Evolutionary conservation across 352 stramenopile genomes (phyloP), one percentile per base, ranked within the genome.

Genomic region (Phytophthora constricta): DNA sequence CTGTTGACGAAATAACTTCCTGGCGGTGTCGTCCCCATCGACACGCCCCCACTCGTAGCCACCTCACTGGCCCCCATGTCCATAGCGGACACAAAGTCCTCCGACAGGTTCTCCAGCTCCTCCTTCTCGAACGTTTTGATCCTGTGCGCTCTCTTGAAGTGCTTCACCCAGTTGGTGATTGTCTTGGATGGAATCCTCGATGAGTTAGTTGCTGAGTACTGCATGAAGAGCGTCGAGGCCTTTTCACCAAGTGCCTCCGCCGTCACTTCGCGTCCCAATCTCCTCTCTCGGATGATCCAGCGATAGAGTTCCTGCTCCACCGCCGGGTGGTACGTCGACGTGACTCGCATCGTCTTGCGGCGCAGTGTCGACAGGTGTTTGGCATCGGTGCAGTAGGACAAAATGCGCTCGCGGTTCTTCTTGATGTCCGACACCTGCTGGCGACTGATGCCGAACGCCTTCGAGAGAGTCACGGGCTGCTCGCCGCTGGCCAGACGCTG

Each of bases 361-460:
- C 78, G 80, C 53, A 95, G 69, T 22, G 72, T 91, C 1, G 79
- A 85, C 27, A 91, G 62, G 53, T 93, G 84, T 53, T 91, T 90
- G 50, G 85, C 87, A 49, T 95, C 82, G 3, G 84, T 67, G 42
- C 87, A 95, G 43, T 90, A 92, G 46, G 80, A 74, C 57, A 95
- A 55, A 56, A 95, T 95, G 31, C 87, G 75, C 9, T 90, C 82
- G 39, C 75, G 75, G 75, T 95, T 95, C 67, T 93, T 95, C 73
- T 95, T 95, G 60, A 95, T 93, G 62, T 95, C 87, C 16, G 85
- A 93, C 10, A 95, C 80, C 65, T 95, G 87, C 65, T 95, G 87
- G 1, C 87, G 79, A 43, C 78, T 90, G 63, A 95, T 95, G 33
- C 77, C 82, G 57, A 91, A 91, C 22, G 74, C 55, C 1, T 70